Base-by-base conservation (phyloP, 1,284 basidiomycete species). In the Porodaedalea pini region DNA sequence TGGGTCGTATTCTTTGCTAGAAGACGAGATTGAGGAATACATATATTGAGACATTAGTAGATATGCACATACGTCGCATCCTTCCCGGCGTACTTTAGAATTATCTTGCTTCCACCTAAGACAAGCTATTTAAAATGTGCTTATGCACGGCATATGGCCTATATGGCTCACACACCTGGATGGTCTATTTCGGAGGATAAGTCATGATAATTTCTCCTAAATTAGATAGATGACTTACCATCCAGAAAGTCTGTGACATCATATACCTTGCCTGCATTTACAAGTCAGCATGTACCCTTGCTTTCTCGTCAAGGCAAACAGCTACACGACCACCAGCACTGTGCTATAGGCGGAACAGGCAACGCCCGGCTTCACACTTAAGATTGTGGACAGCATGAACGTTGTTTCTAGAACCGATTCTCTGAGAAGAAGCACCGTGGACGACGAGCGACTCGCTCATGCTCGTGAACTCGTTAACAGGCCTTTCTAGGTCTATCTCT, bases 211-310 rank as follows among this genome's bases (percentile, higher is more conserved):
- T 7, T 48, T 25, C 36, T 44, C 56, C 25, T 36, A 29, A 40
- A 43, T 34, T 7, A 27, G 11, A 51, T 15, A 34, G 11, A 7
- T 36, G n/a, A 56, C 68, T 61, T 60, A 84, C 84, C 79, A 61
- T 83, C 80, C 27, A 88, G 71, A 68, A 88, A 89, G 36, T 88
- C 85, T 1, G 87, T 88, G n/a, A 89, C 85, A 66, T 90, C 88
- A 70, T 89, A 88, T 10, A 82, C 84, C 32, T 84, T 78, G 54
- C 81, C 82, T 83, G 52, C 39, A 47, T 25, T 44, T 40, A 37
- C 25, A 37, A 36, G 11, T 32, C 45, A 17, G 39, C 8, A 36
- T 41, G 8, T 15, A 17, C 19, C 15, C 10, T 15, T 8, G 40
- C 19, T 8, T 2, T 41, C 19, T 41, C 6, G 19, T 21, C 19